Conservation (phyloP, 2,329 filamentous ascomycete genomes). For the Pseudocercospora fuligena region DNA sequence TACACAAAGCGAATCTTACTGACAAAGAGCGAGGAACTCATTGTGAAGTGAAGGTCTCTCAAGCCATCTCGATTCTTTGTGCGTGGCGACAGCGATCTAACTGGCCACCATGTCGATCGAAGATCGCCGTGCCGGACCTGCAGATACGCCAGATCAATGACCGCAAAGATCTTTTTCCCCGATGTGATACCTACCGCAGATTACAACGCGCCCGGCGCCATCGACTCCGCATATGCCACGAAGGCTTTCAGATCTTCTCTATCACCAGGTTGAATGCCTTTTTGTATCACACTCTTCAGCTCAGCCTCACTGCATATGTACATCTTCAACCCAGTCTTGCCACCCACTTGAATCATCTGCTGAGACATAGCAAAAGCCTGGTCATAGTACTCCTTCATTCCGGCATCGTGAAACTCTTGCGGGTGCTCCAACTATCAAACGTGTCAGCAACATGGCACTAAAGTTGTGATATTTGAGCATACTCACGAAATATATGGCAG, state of each 20-base stretch:
- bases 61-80: background rate
- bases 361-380: background rate
- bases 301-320: background rate
- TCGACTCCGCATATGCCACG: background rate
- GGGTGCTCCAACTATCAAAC: background rate
- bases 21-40: background rate
- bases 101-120: background rate
- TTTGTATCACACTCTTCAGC: background rate
- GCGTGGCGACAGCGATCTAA: background rate
- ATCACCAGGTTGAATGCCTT: background rate
- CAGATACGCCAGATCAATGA: background rate
- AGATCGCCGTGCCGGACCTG: background rate
- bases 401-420: background rate
- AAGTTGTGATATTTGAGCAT: background rate
- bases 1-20: background rate
- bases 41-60: background rate
- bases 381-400: no score
- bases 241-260: background rate
- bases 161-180: no score
- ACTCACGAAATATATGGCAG: background rate
- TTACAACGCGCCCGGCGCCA: background rate
- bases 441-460: background rate
- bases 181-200: no score
- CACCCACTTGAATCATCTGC: background rate
- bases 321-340: background rate